Percentiles rank a stretch among this genome's conserved stretches.
Conservation (phyloP, 805 yeast genomes). For the Saturnispora sekii region DNA sequence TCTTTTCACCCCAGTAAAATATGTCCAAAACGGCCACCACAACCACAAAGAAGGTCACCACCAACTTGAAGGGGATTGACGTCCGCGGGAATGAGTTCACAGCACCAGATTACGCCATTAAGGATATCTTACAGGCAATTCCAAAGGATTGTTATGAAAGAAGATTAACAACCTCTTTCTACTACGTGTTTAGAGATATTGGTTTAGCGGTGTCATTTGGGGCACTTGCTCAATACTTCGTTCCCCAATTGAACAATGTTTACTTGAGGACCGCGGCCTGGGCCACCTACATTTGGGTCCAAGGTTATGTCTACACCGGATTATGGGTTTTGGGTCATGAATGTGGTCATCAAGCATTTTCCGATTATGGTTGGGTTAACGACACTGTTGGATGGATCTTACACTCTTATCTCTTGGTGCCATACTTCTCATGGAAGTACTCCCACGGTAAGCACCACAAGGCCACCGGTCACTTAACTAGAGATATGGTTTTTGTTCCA, state of each 20-base stretch:
- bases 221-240: slow-evolving; percentile 41
- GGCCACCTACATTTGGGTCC: slow-evolving; percentile 36
- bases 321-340: slow-evolving; percentile 84
- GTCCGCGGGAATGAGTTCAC: slow-evolving; percentile 57
- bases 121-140: slow-evolving; percentile 62
- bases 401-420: slow-evolving; percentile 71
- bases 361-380: slow-evolving; percentile 61
- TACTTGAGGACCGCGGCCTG: slow-evolving; percentile 46
- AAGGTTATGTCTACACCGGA: slow-evolving; percentile 43
- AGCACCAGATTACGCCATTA: slow-evolving; percentile 69
- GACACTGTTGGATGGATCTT: slow-evolving; percentile 77
- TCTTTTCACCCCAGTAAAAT: not conserved
- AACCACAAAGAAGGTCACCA: slow-evolving; percentile 28
- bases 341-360: slow-evolving; percentile 85
- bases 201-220: slow-evolving; percentile 39
- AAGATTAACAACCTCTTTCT: slow-evolving; percentile 41
- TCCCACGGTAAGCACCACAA: slow-evolving; percentile 84
- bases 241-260: slow-evolving; percentile 38
- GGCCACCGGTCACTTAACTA: slow-evolving; percentile 73
- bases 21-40: slow-evolving; percentile 12
- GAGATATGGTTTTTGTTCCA: slow-evolving; percentile 85
- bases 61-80: slow-evolving; percentile 39
- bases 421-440: slow-evolving; percentile 81
- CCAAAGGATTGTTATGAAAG: slow-evolving; percentile 71
- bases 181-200: slow-evolving; percentile 62